Evolutionary conservation across 176 grass and related monocot genomes (phyloP).

Genomic region (Neostapfia colusana): DNA sequence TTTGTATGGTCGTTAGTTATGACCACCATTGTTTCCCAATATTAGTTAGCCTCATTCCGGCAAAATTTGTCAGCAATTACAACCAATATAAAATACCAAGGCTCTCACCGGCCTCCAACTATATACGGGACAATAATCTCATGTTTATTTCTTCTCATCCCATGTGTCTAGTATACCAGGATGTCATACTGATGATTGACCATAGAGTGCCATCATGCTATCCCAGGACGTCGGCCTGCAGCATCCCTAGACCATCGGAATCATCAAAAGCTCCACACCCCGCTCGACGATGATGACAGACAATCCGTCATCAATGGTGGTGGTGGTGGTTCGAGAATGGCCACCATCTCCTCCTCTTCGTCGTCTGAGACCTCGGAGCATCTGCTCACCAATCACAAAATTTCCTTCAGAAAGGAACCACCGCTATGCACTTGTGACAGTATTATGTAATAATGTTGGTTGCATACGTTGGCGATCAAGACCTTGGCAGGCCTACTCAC

Average conservation of each 20-base stretch:
- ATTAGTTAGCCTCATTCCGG: slow-evolving; percentile 44
- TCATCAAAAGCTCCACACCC: slow-evolving; percentile 13
- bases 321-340: slow-evolving; percentile 50
- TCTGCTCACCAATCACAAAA: slow-evolving; percentile 45
- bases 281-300: neutral
- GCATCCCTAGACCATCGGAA: neutral
- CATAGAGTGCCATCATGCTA: neutral
- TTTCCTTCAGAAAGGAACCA: slow-evolving; percentile 11
- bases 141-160: slow-evolving; percentile 25
- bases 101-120: slow-evolving; percentile 32
- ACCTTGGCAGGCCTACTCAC: slow-evolving; percentile 66
- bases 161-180: slow-evolving; percentile 46
- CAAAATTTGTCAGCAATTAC: slow-evolving; percentile 50
- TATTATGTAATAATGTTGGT: slow-evolving; percentile 16
- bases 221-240: neutral
- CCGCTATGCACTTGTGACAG: neutral
- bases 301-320: slow-evolving; percentile 42
- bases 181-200: neutral
- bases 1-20: neutral
- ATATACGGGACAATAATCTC: slow-evolving; percentile 41
- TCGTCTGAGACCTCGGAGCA: slow-evolving; percentile 51
- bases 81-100: slow-evolving; percentile 31
- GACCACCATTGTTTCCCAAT: slow-evolving; percentile 33
- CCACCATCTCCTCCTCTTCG: slow-evolving; percentile 95
- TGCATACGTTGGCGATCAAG: slow-evolving; percentile 43